These are phyloP conservation scores for Eucalyptus dawsonii DNA, from an alignment of 345 rosid genomes.

Conservation along the genomic window DNA sequence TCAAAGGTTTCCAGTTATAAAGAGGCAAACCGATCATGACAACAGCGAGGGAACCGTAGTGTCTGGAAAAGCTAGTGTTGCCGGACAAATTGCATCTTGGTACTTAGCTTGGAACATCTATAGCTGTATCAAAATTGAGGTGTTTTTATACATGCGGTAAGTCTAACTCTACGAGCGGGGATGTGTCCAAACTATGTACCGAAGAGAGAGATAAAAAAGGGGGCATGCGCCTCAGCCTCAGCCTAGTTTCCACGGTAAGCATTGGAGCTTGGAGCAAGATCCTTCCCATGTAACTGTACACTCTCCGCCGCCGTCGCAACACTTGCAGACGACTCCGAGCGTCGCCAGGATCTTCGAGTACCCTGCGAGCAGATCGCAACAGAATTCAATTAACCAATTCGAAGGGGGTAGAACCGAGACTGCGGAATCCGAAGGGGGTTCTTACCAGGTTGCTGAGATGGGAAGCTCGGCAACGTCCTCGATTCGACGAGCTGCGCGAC, in stretches of 20 bases:
- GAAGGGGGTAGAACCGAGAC: not conserved
- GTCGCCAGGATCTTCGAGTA: constrained; percentile 20
- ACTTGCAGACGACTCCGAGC: constrained; percentile 53
- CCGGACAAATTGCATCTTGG: not conserved
- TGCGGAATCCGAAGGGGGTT: not conserved
- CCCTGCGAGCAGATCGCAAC: not conserved
- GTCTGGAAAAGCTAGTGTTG: not conserved
- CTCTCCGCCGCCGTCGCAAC: constrained; percentile 31
- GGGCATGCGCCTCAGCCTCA: not conserved
- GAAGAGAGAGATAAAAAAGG: not conserved
- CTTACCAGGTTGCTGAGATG: constrained; percentile 12
- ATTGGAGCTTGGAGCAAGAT: constrained; percentile 36
- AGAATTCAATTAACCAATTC: not conserved
- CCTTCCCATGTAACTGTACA: constrained; percentile 31
- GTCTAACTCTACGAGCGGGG: not conserved
- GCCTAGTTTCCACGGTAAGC: constrained; percentile 42
- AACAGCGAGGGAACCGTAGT: not conserved
- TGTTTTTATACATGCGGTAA: not conserved
- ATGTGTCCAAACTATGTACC: not conserved
- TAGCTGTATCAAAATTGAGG: not conserved
- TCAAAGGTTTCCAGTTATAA: not conserved
- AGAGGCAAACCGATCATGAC: not conserved
- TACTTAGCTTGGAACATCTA: not conserved
- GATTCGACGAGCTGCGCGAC: constrained; percentile 7
- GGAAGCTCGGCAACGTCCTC: constrained; percentile 16